Evolutionary conservation across 148 eudicot genomes (phyloP).

Genomic region (Heliosperma pusillum): DNA sequence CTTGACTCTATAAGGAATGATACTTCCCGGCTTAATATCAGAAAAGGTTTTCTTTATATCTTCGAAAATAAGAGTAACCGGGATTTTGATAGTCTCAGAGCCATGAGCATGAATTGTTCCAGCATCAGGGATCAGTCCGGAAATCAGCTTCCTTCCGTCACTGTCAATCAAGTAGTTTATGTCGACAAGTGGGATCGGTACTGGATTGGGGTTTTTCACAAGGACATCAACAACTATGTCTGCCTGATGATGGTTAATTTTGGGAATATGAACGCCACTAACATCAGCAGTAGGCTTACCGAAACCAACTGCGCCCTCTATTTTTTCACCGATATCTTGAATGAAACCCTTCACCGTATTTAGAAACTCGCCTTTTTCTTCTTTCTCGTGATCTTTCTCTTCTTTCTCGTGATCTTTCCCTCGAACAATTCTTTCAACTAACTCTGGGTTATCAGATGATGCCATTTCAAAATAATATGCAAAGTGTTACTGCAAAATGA

Average conservation of each 20-base stretch:
- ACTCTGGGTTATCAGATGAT: slow-evolving; percentile 63
- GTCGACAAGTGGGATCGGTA: slow-evolving; percentile 93
- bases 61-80: slow-evolving; percentile 59
- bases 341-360: slow-evolving; percentile 75
- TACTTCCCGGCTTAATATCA: slow-evolving; percentile 84
- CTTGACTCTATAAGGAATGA: slow-evolving; percentile 73
- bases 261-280: slow-evolving; percentile 60
- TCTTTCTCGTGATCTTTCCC: slow-evolving; percentile 45
- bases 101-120: slow-evolving; percentile 96
- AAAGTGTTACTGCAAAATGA: slow-evolving; percentile 4
- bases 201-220: slow-evolving; percentile 81
- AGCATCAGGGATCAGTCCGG: slow-evolving; percentile 92
- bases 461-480: slow-evolving; percentile 46
- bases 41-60: slow-evolving; percentile 79
- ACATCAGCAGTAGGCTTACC: slow-evolving; percentile 95
- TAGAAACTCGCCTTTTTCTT: slow-evolving; percentile 62
- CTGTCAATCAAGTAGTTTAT: slow-evolving; percentile 85
- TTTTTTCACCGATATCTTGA: slow-evolving; percentile 86
- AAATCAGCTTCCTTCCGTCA: slow-evolving; percentile 83
- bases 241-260: slow-evolving; percentile 65
- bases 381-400: slow-evolving; percentile 41
- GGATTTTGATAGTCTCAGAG: slow-evolving; percentile 87
- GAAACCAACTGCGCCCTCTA: slow-evolving; percentile 81
- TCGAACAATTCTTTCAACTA: slow-evolving; percentile 48
- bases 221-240: slow-evolving; percentile 85